Base-by-base conservation (phyloP, 2,329 filamentous ascomycete species). In the Leptoxyphium fumago region DNA sequence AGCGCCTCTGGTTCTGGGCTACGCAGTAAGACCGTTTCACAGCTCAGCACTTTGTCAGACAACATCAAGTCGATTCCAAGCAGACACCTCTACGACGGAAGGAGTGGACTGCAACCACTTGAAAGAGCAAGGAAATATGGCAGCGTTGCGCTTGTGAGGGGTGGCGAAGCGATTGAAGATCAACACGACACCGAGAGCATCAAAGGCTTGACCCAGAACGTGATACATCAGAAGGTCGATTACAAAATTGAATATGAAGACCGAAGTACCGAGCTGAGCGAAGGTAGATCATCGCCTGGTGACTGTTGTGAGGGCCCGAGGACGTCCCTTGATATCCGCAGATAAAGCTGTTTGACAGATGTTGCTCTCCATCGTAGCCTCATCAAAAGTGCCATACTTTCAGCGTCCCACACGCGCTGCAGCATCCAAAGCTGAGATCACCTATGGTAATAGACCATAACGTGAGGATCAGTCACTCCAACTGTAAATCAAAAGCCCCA, bases 201-300 rank as follows among this genome's bases (percentile, higher is more conserved):
- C 9, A 40, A 40, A 9, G 42, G 42, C 10, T 26, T 44, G 10
- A 40, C 42, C 32, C 17, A 44, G 10, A 36, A 36, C 15, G 42
- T 29, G 10, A 44, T 44, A 17, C 32, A 17, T 13, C 42, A 40
- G 32, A 40, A 15, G 34, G 39, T 40, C 36, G 42, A 44, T 18
- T 44, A 44, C 29, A 10, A 29, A 10, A 29, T 44, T 13, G 42
- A 40, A 36, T 44, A 18, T 26, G 42, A 44, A 30, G 21, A 26
- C 7, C 21, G 21, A 26, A 26, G 21, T 26, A 26, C 21, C 21
- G 32, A 36, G 32, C 9, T 13, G 32, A 36, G 32, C 15, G 32
- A 9, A 36, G 32, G 9, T 15, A 36, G 32, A 15, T 13, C 32
- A 15, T 36, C 32, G 9, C 21, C 21, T 26, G 21, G 3, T 26